Percentiles rank a stretch among this genome's conserved stretches.
phyloP scores from a whole-genome alignment of 2,329 filamentous ascomycete species.

The Diplodia seriata region DNA sequence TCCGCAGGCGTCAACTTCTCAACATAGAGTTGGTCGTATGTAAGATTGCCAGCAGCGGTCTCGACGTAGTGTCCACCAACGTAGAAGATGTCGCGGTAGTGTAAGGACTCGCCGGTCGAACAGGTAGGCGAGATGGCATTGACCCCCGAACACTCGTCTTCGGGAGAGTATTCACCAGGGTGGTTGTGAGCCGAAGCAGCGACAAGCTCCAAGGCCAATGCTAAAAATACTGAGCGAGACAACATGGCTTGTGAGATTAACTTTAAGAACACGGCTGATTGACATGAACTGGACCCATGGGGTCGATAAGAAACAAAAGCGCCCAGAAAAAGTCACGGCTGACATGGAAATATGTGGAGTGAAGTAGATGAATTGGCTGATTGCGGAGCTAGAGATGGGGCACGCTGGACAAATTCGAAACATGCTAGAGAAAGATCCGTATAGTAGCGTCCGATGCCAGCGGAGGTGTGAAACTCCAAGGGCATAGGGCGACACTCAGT shows the following conservation, averaged over 20 bases:
- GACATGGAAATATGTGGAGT: not conserved
- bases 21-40: constrained; percentile 61
- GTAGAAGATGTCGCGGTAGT: constrained; percentile 14
- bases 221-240: not conserved
- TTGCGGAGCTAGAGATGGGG: constrained; percentile 2
- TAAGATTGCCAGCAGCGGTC: constrained; percentile 29
- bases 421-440: not conserved
- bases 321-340: not conserved
- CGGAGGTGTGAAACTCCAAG: not conserved
- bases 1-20: constrained; percentile 54
- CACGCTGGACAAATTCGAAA: not conserved
- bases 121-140: not conserved
- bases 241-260: not conserved
- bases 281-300: not conserved
- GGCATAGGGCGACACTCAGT: not conserved
- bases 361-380: not conserved
- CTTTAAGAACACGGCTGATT: no score
- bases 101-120: not conserved
- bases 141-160: not conserved
- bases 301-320: not conserved
- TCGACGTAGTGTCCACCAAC: not conserved
- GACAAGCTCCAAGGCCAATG: not conserved
- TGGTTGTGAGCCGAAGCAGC: not conserved
- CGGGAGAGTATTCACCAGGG: not conserved
- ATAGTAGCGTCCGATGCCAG: not conserved